phyloP scores from a whole-genome alignment of 345 rosid species.

The Linum usitatissimum region DNA sequence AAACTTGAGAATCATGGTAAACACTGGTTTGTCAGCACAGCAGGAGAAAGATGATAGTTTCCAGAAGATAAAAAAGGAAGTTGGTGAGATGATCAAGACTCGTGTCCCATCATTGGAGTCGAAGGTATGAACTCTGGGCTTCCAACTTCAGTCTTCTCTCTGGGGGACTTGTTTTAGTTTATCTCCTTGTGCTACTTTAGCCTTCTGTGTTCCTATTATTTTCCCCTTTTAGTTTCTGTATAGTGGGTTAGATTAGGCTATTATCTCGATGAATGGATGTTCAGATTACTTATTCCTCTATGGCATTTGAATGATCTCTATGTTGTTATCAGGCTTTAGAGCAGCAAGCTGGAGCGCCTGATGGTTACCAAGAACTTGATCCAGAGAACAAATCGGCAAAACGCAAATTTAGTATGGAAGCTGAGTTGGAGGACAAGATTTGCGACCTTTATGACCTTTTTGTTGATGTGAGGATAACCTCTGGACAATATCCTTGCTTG shows the following conservation, averaged over 20 bases:
- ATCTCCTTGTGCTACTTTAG: background rate
- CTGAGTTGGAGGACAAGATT: conserved; percentile 64
- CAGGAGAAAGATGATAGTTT: conserved; percentile 79
- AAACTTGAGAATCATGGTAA: conserved; percentile 77
- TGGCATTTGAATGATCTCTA: background rate
- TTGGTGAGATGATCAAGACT: conserved; percentile 59
- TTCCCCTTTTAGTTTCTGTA: background rate
- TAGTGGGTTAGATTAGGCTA: background rate
- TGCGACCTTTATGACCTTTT: conserved; percentile 92
- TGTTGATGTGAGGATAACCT: conserved; percentile 48
- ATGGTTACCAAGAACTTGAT: conserved; percentile 57
- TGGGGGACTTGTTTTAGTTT: background rate
- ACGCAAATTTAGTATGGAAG: conserved; percentile 58
- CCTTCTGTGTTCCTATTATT: background rate
- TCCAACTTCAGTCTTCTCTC: conserved; percentile 5
- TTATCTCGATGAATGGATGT: background rate
- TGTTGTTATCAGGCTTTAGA: conserved; percentile 36
- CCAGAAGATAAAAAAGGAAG: conserved; percentile 72
- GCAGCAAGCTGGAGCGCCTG: conserved; percentile 53
- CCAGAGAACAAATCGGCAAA: conserved; percentile 38
- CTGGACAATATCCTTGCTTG: conserved; percentile 9
- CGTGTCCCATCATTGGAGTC: conserved; percentile 42
- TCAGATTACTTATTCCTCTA: background rate
- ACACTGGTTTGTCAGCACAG: conserved; percentile 45
- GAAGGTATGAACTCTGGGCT: conserved; percentile 32